phyloP scores from a whole-genome alignment of 192 early-diverging fungal genomes.

The Coemansia sp. region DNA sequence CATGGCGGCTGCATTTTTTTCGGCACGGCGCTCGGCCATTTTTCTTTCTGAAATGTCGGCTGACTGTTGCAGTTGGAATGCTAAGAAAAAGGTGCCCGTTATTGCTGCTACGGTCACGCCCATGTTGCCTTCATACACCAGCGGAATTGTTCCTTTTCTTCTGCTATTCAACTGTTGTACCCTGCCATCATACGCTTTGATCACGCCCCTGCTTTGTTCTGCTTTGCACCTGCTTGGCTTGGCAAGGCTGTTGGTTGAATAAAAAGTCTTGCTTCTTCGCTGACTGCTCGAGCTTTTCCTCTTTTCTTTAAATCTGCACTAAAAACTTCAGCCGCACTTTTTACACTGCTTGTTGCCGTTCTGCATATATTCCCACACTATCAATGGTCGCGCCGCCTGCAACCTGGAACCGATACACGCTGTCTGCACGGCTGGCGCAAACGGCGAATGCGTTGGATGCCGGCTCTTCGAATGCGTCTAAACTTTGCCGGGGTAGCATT shows the following conservation, averaged over 20 bases:
- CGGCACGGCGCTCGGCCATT: slow-evolving; percentile 10
- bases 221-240: background rate
- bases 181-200: slow-evolving; percentile 4
- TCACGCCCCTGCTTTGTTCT: background rate
- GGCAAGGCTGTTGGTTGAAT: background rate
- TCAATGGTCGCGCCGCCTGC: slow-evolving; percentile 40
- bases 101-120: background rate
- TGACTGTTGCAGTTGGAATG: background rate
- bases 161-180: background rate
- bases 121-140: background rate
- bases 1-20: background rate
- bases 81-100: background rate
- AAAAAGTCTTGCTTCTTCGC: background rate
- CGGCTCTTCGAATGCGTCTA: slow-evolving; percentile 6
- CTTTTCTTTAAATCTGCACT: slow-evolving; percentile 7
- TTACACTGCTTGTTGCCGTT: background rate
- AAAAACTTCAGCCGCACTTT: background rate
- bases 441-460: background rate
- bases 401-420: slow-evolving; percentile 37
- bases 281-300: background rate
- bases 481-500: slow-evolving; percentile 33
- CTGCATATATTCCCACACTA: background rate
- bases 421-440: slow-evolving; percentile 10
- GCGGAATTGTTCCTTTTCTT: background rate
- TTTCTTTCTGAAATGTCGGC: background rate